Conservation (phyloP, 169 alveolate genomes). For the Eimeria necatrix region DNA sequence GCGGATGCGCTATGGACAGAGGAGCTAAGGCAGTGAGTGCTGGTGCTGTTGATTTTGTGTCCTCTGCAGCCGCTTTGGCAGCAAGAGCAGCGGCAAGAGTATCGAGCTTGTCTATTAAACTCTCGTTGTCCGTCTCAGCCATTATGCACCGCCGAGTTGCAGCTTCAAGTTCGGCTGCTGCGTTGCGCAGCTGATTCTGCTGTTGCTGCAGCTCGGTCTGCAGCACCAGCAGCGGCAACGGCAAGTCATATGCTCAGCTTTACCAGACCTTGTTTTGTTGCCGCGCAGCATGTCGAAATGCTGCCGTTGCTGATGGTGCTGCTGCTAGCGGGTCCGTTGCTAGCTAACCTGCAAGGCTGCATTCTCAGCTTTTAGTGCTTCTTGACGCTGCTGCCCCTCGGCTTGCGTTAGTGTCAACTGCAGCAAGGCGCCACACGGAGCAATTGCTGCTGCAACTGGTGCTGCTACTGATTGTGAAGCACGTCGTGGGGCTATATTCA, state of each 20-base stretch:
- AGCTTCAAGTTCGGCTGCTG: conserved; percentile 33
- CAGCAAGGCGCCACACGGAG: background rate
- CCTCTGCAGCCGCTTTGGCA: conserved; percentile 59
- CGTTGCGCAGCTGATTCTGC: conserved; percentile 13
- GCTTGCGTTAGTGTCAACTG: conserved; percentile 57
- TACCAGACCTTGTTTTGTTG: background rate
- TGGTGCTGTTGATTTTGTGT: background rate
- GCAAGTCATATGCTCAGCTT: background rate
- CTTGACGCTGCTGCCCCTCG: conserved; percentile 38
- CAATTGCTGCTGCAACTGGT: conserved; percentile 2
- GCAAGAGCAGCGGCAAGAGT: conserved; percentile 65
- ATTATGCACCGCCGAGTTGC: conserved; percentile 18
- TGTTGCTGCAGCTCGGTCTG: conserved; percentile 71
- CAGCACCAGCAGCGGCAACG: conserved; percentile 38
- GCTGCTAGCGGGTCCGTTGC: background rate
- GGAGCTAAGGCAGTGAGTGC: conserved; percentile 4
- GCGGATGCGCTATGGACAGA: background rate
- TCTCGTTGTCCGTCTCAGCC: conserved; percentile 29
- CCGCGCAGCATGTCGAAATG: background rate
- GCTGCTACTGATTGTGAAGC: background rate
- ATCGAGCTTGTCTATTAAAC: conserved; percentile 9
- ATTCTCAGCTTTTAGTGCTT: background rate
- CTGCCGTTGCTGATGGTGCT: conserved; percentile 5
- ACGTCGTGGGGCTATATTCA: too few relatives aligned
- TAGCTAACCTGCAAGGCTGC: conserved; percentile 49